Evolutionary conservation across 495 filamentous ascomycete species (phyloP).

Genomic region (Podospora tetraspora): DNA sequence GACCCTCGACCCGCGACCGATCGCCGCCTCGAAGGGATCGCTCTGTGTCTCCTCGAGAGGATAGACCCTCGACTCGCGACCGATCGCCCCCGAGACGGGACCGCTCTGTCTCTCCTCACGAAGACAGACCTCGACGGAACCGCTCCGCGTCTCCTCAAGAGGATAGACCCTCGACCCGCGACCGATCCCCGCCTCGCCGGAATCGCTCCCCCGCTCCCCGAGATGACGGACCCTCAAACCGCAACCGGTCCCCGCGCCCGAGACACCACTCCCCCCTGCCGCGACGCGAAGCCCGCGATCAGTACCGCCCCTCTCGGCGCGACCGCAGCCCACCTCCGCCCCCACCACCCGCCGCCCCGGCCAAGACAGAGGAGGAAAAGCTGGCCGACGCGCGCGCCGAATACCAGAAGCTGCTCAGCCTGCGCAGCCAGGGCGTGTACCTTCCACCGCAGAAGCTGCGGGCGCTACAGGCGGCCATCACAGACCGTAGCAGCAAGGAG

Average conservation of each 20-base stretch:
- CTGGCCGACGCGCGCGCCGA: constrained; percentile 75
- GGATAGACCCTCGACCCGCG: not conserved
- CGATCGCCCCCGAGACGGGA: not conserved
- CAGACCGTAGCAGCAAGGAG: constrained; percentile 91
- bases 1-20: constrained; percentile 38
- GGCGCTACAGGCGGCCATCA: constrained; percentile 92
- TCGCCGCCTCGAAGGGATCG: constrained; percentile 31
- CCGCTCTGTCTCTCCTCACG: not conserved
- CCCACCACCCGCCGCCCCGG: constrained; percentile 47
- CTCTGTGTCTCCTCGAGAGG: constrained; percentile 17
- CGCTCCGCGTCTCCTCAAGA: not conserved
- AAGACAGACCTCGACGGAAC: not conserved
- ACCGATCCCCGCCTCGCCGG: constrained; percentile 10
- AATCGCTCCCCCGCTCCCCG: constrained; percentile 4
- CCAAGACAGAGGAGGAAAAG: constrained; percentile 77
- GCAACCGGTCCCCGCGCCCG: constrained; percentile 26
- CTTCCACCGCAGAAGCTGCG: constrained; percentile 88
- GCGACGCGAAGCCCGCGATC: constrained; percentile 40
- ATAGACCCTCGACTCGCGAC: not conserved
- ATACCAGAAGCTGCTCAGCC: constrained; percentile 82
- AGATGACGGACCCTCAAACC: constrained; percentile 6
- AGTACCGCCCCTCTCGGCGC: constrained; percentile 34
- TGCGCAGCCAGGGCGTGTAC: constrained; percentile 91
- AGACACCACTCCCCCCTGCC: constrained; percentile 23
- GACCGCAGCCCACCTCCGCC: constrained; percentile 46